phyloP scores from a whole-genome alignment of 192 early-diverging fungal species.

The Gigaspora rosea region DNA sequence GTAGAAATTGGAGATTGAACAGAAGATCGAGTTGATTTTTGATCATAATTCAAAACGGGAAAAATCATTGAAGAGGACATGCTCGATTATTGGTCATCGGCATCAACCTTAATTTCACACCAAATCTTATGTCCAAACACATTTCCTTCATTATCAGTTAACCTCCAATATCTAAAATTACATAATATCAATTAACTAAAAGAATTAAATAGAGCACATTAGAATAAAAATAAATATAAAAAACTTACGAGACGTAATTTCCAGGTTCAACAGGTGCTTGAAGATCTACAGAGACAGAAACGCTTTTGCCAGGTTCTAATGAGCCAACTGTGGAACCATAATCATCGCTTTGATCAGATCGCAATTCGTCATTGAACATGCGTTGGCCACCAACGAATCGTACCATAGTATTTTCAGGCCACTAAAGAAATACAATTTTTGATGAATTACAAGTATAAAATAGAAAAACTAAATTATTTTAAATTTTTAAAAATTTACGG shows the following conservation, averaged over 20 bases:
- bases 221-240: not conserved
- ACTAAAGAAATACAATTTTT: conserved; percentile 39
- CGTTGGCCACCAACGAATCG: conserved; percentile 58
- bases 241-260: conserved; percentile 49
- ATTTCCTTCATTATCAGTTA: conserved; percentile 57
- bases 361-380: conserved; percentile 40
- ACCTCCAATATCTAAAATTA: conserved; percentile 51
- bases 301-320: conserved; percentile 53
- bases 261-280: conserved; percentile 63
- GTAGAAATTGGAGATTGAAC: conserved; percentile 8
- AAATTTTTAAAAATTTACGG: not conserved
- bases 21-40: conserved; percentile 35
- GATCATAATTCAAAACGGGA: conserved; percentile 40
- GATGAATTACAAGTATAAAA: not conserved
- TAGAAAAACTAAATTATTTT: not conserved
- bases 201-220: not conserved
- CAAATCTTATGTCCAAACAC: conserved; percentile 68
- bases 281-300: conserved; percentile 63
- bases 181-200: not conserved
- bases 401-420: conserved; percentile 62
- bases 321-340: conserved; percentile 44
- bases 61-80: conserved; percentile 48
- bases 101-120: conserved; percentile 65
- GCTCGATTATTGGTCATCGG: conserved; percentile 43
- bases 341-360: conserved; percentile 8